Evolutionary conservation across 768 basidiomycete species (phyloP), one percentile per base, ranked within the genome.

Genomic region (Russula sp.): DNA sequence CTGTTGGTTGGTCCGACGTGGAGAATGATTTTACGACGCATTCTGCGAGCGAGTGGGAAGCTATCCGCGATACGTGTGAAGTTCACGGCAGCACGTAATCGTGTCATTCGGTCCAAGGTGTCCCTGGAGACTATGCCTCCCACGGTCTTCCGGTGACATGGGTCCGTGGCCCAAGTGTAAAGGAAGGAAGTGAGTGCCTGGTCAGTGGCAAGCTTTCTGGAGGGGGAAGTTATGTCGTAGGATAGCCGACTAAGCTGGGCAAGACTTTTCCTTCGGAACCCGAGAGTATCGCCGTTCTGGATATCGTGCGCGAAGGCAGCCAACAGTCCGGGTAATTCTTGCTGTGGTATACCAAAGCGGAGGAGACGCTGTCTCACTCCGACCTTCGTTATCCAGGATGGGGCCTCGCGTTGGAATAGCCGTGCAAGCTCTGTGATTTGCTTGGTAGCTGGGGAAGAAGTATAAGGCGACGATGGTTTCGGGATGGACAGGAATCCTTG

Each of bases 1-100:
- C 90, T 92, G 73, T 98, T 99, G 25, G 97, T 98, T 0, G 97
- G 97, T 0, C 96, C 97, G 43, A 99, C 93, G 68, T 99, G 96
- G 79, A 98, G 86, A 71, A 95, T 87, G 67, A 98, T 77, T 67
- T 86, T 90, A 20, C 95, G 81, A 18, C 78, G 79, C 65, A 85
- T 75, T 11, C 72, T 68, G 10, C 96, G 84, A 0, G 93, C 84
- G 9, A 56, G 18, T 0, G 75, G 69, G 67, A 71, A 85, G 11
- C 74, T 69, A 61, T 85, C 84, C 0, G 78, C 79, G 18, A 79
- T 70, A 39, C 64, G 51, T 7, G 66, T 64, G n/a, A 86, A 77
- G 18, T 63, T 69, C 9, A 72, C 65, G 9, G 83, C 61, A 11
- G 78, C 76, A 13, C 68, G 60, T 25, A 66, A 52, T 7, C 75